These are phyloP conservation scores for Solanum microdontum DNA, from an alignment of 257 asterid species.

Conservation along the genomic window DNA sequence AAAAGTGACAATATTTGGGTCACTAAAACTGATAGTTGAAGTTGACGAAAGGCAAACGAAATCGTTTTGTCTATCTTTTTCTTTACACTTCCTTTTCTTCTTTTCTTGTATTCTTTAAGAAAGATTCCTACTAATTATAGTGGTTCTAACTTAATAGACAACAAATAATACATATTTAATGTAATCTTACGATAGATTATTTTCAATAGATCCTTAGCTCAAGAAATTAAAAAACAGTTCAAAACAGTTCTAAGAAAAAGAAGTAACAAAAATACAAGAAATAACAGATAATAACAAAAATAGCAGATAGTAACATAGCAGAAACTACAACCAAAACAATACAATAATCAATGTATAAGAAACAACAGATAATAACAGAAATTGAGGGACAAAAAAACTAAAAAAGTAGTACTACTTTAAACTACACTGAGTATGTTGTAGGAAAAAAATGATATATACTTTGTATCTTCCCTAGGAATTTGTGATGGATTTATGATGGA, in stretches of 20 bases:
- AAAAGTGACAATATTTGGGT: constrained; percentile 2
- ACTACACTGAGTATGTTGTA: background rate
- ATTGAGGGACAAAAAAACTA: background rate
- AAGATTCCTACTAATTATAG: background rate
- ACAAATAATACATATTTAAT: no score
- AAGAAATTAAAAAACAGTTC: no score
- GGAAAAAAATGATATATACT: no score
- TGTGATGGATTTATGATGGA: background rate
- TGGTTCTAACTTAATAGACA: background rate
- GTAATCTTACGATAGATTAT: no score
- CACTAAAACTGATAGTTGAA: constrained; percentile 23
- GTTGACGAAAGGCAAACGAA: constrained; percentile 17
- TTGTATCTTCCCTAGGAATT: background rate
- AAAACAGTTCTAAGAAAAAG: no score
- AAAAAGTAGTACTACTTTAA: no score
- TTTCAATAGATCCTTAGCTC: no score
- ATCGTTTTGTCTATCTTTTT: background rate
- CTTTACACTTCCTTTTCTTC: background rate
- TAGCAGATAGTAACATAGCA: no score
- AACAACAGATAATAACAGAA: no score
- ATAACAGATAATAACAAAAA: no score
- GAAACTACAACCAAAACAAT: background rate
- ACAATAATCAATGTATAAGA: no score
- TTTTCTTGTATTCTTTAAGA: background rate
- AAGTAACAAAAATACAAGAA: no score